Base-by-base conservation (phyloP, 1,284 basidiomycete genomes). In the Cutaneotrichosporon cutaneum region DNA sequence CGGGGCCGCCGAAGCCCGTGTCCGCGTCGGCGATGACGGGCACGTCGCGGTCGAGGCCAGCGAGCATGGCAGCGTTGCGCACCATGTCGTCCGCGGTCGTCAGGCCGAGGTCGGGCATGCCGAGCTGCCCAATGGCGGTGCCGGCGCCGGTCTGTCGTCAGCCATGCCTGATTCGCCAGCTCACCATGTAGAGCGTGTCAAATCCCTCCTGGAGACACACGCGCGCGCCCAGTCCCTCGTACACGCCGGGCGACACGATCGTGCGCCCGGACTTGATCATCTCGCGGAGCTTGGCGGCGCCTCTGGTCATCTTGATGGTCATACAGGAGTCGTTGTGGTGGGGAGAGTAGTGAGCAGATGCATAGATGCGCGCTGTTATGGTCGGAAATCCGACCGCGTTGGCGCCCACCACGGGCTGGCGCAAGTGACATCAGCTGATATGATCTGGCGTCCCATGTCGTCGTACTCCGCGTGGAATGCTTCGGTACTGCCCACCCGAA, bases 81-180 rank as follows among this genome's bases (percentile, higher is more conserved):
- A 87, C 86, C 67, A 90, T 90, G 72, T 91, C 89, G 67, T 88
- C 88, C 69, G 90, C 75, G n/a, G 88, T 89, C 0, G 89, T 87
- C 68, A 91, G 89, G 16, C 88, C 89, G 27, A 91, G 81, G 74
- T 91, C 89, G 22, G 89, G 88, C 72, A 86, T 85, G 26, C 89
- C 89, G 24, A 91, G 83, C 21, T 88, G 85, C 1, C 87, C 88
- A 42, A 88, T 87, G 1, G 88, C 89, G 0, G 89, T 90, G 8
- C 88, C 88, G 52, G 89, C 88, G 50, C 89, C 89, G 7, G 67
- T 53, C 32, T 39, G 32, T 4, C 54, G 68, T 45, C 42, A 82
- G 81, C 16, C 5, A 13, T 14, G n/a, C n/a, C n/a, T n/a, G n/a
- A n/a, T 36, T 89, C 30, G 9, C 4, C 18, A 90, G 47, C 59